Base-by-base conservation (phyloP, 148 eudicot species). In the Cornus florida region DNA sequence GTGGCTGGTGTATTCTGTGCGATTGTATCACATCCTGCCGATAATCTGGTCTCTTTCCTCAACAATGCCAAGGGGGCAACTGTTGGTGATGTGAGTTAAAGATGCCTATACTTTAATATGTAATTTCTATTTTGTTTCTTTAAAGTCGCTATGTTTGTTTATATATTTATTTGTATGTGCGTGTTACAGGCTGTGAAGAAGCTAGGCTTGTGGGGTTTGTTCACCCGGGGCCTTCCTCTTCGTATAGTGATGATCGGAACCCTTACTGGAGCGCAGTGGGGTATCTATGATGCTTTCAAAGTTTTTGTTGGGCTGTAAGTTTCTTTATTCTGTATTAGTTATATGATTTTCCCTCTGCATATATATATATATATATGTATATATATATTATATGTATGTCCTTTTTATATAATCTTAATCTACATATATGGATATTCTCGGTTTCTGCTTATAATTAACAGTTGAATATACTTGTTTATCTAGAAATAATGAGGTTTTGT, bases 61-160 rank as follows among this genome's bases (percentile, higher is more conserved):
- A 84, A 84, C 79, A 84, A 84, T 60, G 76, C 87, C 78, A 76
- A 81, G 50, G 87, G 87, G 28, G 87, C 87, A 66, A 81, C 87
- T 22, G 77, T 74, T 53, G 70, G 82, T 1, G 84, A 81, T 70
- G 87, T 84, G 79, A 84, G 84, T 78, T 10, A 0, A 9, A 56
- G 16, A 70, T 71, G 39, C 17, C 57, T 53, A 16, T 24, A 10
- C 31, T 67, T 5, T 28, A 22, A 28, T 23, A 17, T 31, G 5
- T 76, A 69, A 43, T 43, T 67, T 12, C 3, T 68, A 1, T 13
- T 31, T 32, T 20, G n/a, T n/a, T n/a, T 48, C 9, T 24, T 10
- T 23, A 10, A 2, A 19, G 12, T 24, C 20, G 8, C 7, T 16
- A 53, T 5, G 4, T 64, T 53, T 41, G 20, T 67, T 76, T n/a